phyloP scores from a whole-genome alignment of 2,329 filamentous ascomycete genomes.

The Fusarium sp. region DNA sequence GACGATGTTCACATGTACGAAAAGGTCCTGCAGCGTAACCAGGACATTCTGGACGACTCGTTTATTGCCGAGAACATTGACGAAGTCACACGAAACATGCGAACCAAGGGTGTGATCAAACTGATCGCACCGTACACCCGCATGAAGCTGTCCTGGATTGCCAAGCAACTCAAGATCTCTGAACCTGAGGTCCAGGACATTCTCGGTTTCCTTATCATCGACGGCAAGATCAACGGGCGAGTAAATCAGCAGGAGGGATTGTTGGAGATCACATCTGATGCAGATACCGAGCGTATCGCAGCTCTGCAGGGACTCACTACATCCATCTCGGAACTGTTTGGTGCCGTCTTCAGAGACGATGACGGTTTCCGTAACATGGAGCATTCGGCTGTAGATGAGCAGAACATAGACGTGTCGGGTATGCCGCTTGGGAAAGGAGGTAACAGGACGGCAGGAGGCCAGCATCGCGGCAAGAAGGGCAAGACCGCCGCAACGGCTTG shows the following conservation, averaged over 20 bases:
- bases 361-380: constrained; percentile 71
- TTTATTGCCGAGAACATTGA: constrained; percentile 99
- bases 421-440: constrained; percentile 33
- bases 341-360: constrained; percentile 79
- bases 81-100: constrained; percentile 97
- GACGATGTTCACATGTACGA: constrained; percentile 96
- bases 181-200: constrained; percentile 93
- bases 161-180: constrained; percentile 86
- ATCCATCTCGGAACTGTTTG: constrained; percentile 77
- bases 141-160: constrained; percentile 90
- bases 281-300: constrained; percentile 78
- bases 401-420: constrained; percentile 47
- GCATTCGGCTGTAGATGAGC: constrained; percentile 47
- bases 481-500: constrained; percentile 32
- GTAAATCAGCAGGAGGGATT: constrained; percentile 90
- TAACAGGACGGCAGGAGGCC: constrained; percentile 11
- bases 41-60: constrained; percentile 87
- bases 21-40: constrained; percentile 85
- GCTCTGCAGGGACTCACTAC: constrained; percentile 79
- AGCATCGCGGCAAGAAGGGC: constrained; percentile 41
- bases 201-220: constrained; percentile 91
- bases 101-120: constrained; percentile 93
- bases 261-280: constrained; percentile 81
- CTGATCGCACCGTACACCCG: constrained; percentile 94
- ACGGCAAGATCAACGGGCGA: constrained; percentile 85